Evolutionary conservation across 352 stramenopile species (phyloP), one percentile per base, ranked within the genome.

Genomic region (Globisporangium viniferum): DNA sequence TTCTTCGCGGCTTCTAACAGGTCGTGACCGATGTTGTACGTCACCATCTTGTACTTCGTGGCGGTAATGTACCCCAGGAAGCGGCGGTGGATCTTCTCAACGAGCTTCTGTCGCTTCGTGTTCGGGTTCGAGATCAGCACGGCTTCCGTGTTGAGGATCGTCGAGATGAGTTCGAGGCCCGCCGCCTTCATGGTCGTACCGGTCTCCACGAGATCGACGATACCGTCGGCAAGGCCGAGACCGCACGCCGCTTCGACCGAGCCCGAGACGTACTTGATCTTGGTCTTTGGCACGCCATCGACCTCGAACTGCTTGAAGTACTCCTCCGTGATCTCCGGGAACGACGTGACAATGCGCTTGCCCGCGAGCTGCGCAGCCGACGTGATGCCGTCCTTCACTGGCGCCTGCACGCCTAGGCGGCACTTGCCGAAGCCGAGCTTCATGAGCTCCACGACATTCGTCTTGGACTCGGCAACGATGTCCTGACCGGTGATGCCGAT

Each of bases 131-230:
- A 77, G 67, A 96, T 96, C 46, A 99, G 84, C 64, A 99, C 90
- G 54, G 96, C 90, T 80, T 99, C 73, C 5, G 89, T 97, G 41
- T 84, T 76, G 54, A 99, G 76, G 71, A 99, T 97, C 22, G 95
- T 97, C 39, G 86, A 92, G 63, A 99, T 88, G 48, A 99, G 80
- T 78, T 99, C 96, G 44, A 99, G 76, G 1, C 97, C 97, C 24
- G 97, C 97, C 33, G 97, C 97, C 73, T 94, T 97, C 97, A 99
- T 99, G 31, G 97, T 99, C 41, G 97, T 99, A 33, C 97, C 97
- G 12, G 97, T 99, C 81, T 99, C 97, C 15, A 99, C 97, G 31
- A 99, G 84, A 87, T 99, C 97, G 33, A 99, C 97, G 67, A 99
- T 98, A 54, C 95, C 97, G 77, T 99, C 97, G 15, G 97, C 97